Conservation (phyloP, 2,329 filamentous ascomycete species). For the Neofusicoccum umdonicola region DNA sequence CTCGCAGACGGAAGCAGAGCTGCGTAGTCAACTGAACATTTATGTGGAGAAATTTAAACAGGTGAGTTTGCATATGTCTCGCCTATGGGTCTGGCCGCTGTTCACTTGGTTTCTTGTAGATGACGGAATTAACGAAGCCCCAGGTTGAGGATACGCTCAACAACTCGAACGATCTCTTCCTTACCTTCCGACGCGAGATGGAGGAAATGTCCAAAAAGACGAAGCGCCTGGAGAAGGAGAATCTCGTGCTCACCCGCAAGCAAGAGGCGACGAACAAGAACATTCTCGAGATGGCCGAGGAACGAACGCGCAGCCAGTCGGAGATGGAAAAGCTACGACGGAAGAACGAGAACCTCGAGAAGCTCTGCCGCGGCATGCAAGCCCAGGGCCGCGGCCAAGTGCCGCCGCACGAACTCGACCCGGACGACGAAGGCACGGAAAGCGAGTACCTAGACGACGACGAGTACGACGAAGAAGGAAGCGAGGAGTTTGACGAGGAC, state of each 20-base stretch:
- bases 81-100: slow-evolving; percentile 14
- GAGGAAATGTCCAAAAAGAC: slow-evolving; percentile 99
- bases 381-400: slow-evolving; percentile 81
- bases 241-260: slow-evolving; percentile 84
- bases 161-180: slow-evolving; percentile 95
- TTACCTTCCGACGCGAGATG: slow-evolving; percentile 98
- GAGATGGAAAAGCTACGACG: slow-evolving; percentile 77
- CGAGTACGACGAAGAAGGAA: slow-evolving; percentile 44
- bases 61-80: slow-evolving; percentile 53
- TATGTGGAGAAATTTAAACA: slow-evolving; percentile 99
- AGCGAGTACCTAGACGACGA: slow-evolving; percentile 42
- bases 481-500: slow-evolving; percentile 55
- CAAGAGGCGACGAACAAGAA: slow-evolving; percentile 92
- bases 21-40: slow-evolving; percentile 92
- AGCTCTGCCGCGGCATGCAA: slow-evolving; percentile 95
- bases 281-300: slow-evolving; percentile 95
- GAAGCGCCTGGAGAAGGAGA: slow-evolving; percentile 94
- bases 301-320: slow-evolving; percentile 72
- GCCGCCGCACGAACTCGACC: slow-evolving; percentile 47
- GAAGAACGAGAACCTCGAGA: slow-evolving; percentile 88
- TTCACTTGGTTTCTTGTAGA: slow-evolving; percentile 20
- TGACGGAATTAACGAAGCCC: slow-evolving; percentile 35
- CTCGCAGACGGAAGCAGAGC: slow-evolving; percentile 90
- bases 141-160: slow-evolving; percentile 98
- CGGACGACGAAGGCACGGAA: slow-evolving; percentile 55